Evolutionary conservation across 805 yeast species (phyloP).

Genomic region (Ogataea trehalophila): DNA sequence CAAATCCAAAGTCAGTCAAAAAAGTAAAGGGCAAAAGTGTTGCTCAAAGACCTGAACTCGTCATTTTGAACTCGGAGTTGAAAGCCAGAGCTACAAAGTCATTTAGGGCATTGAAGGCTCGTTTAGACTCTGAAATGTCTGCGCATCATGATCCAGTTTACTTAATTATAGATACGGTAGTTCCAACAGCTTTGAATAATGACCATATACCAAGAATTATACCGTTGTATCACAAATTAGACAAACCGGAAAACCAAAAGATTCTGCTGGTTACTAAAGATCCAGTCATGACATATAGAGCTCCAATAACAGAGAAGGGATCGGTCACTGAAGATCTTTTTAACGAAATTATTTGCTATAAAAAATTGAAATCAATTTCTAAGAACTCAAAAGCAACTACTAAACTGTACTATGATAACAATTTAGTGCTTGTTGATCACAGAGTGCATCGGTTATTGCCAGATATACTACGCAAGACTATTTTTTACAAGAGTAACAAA

Average conservation of each 20-base stretch:
- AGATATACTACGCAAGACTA: slow-evolving; percentile 46
- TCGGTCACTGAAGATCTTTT: slow-evolving; percentile 58
- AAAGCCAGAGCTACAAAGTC: slow-evolving; percentile 20
- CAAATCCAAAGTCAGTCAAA: not conserved
- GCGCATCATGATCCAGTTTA: slow-evolving; percentile 30
- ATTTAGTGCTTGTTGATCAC: slow-evolving; percentile 64
- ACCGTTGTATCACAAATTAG: slow-evolving; percentile 51
- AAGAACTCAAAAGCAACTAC: slow-evolving; percentile 40
- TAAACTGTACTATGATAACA: slow-evolving; percentile 55
- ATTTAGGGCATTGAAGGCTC: slow-evolving; percentile 29
- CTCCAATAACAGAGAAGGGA: slow-evolving; percentile 41
- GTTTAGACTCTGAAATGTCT: slow-evolving; percentile 20
- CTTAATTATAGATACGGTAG: slow-evolving; percentile 44
- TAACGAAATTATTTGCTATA: slow-evolving; percentile 55
- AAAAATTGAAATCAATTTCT: slow-evolving; percentile 46
- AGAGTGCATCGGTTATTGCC: slow-evolving; percentile 61
- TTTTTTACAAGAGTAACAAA: slow-evolving; percentile 58
- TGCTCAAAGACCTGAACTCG: not conserved
- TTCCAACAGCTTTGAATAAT: slow-evolving; percentile 38
- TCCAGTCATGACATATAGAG: slow-evolving; percentile 55
- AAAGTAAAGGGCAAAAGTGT: not conserved
- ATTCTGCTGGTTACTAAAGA: slow-evolving; percentile 69
- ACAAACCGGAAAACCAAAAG: slow-evolving; percentile 42
- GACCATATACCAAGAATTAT: slow-evolving; percentile 56
- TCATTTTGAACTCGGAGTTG: slow-evolving; percentile 10